Base-by-base conservation (phyloP, 2,329 filamentous ascomycete species). In the Trichophyton mentagrophytes region DNA sequence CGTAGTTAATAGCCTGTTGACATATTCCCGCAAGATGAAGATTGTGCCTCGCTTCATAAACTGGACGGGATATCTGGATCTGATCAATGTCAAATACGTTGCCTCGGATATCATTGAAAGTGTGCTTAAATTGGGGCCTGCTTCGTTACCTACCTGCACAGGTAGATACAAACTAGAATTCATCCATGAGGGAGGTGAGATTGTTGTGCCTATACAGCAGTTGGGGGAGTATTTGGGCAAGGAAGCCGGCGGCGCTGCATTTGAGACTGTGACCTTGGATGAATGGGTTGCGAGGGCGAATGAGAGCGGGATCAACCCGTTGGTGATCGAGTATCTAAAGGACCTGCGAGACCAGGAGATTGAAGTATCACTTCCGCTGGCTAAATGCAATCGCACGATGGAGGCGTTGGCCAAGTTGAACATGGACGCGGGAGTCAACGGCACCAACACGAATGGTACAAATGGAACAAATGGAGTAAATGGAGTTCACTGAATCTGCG, bases 1-100 rank as follows among this genome's bases (percentile, higher is more conserved):
- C 42, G 58, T 64, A 7, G 61, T 64, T 40, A 56, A 57, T 20
- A 64, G 57, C 36, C 38, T 64, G 4, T 44, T 64, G 1, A 61
- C 46, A 25, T 64, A 61, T 40, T 62, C 63, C 13, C 53, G 57
- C 42, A 36, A 59, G 33, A 40, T 57, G 13, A 62, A 61, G 44
- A 42, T 42, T 4, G 58, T 61, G n/a, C 61, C 63, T 36, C 27
- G 38, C 17, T 53, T 57, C 15, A 47, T 33, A 17, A 46, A 61
- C 9, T 60, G 60, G 60, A 60, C 49, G 2, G 61, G 61, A 30
- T 61, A 56, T 36, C 36, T 63, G 27, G 60, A 64, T 20, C 61
- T 63, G 17, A 58, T 64, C 38, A 51, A 53, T 40, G 59, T 61
- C n/a, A 36, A 61, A 51, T 59, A 51, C 20, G 61, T 62, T 33